These are phyloP conservation scores for Closterium sp. DNA, from an alignment of 139 green algal genomes.

Conservation along the genomic window DNA sequence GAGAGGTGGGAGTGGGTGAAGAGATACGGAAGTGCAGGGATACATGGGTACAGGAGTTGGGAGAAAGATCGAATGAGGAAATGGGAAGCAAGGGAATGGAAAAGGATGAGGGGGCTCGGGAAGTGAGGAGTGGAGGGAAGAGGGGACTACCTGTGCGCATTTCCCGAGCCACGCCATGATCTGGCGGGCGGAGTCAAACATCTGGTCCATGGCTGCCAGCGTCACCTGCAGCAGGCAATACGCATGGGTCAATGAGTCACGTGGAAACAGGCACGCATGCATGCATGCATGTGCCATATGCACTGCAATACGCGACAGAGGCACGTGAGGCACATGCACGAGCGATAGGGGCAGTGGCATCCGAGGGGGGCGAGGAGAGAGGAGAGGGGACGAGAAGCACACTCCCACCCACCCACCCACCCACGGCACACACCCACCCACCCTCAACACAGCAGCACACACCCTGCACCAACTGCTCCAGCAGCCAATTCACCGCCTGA, in stretches of 20 bases:
- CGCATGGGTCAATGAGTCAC: background rate
- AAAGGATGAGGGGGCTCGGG: background rate
- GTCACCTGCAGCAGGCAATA: conserved; percentile 56
- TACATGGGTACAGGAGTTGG: background rate
- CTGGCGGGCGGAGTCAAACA: conserved; percentile 73
- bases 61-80: background rate
- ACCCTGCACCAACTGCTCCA: background rate
- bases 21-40: too few species aligned
- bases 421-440: too few species aligned
- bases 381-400: too few species aligned
- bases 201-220: conserved; percentile 72
- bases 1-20: background rate
- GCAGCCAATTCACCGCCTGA: background rate
- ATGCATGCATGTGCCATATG: too few species aligned
- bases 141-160: conserved; percentile 60
- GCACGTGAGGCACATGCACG: too few species aligned
- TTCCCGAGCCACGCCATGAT: conserved; percentile 89
- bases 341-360: too few species aligned
- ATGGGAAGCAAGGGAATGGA: background rate
- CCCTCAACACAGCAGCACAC: too few species aligned
- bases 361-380: too few species aligned
- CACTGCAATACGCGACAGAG: too few species aligned
- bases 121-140: background rate
- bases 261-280: background rate
- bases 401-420: background rate